Evolutionary conservation across 352 stramenopile genomes (phyloP), one percentile per base, ranked within the genome.

Genomic region (Lagenidium giganteum): DNA sequence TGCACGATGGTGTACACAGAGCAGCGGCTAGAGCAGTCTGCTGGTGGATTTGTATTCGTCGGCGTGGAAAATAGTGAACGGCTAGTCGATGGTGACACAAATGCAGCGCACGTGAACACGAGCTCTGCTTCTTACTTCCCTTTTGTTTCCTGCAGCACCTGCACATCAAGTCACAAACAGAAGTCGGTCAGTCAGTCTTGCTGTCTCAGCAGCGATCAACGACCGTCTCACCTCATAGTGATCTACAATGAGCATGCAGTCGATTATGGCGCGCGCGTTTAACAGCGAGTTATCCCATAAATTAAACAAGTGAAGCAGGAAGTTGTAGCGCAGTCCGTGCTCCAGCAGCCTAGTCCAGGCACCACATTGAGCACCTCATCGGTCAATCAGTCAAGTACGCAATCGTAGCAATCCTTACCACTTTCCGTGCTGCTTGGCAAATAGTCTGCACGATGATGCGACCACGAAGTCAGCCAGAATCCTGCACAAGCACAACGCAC

Each of bases 271-370:
- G 28, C 76, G 72, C 48, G 77, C 80, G 53, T 90, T 87, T 30
- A 95, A 55, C 36, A 95, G 61, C 50, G 80, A 93, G 53, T 93
- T 93, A 66, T 95, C 83, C 80, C 80, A 95, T 60, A 95, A 75
- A 67, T 95, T 92, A 62, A 93, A 82, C 57, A 93, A 65, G 64
- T 95, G 83, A 40, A 95, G 61, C 50, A 95, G 61, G 40, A 95
- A 93, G 47, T 91, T 91, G 73, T 87, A 70, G 47, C 83, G 78
- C 22, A 95, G 62, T 4, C 77, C 77, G 39, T 83, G 58, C 23
- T 88, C 68, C 28, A 87, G 40, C 23, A 94, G 54, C 81, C 74
- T 88, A 34, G n/a, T n/a, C n/a, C n/a, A n/a, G n/a, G n/a, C n/a
- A n/a, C 27, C 21, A 8, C 49, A 20, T 25, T 3, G 44, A 39